These are phyloP conservation scores for Aspergillus asperescens DNA, from an alignment of 495 filamentous ascomycete species.

Conservation along the genomic window DNA sequence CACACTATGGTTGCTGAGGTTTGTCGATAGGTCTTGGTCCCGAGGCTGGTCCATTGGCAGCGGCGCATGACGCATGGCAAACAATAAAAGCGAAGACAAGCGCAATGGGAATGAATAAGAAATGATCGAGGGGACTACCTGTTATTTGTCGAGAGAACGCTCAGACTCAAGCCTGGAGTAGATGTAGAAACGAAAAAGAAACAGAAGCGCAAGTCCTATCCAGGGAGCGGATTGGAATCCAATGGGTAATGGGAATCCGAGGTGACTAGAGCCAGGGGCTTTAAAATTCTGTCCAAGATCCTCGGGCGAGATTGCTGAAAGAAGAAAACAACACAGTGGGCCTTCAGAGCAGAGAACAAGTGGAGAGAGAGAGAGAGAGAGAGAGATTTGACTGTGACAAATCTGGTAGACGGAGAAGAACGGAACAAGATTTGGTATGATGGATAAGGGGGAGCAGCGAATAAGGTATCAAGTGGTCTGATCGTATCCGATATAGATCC, in stretches of 20 bases:
- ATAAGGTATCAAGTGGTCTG: slow-evolving; percentile 1
- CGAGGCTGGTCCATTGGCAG: slow-evolving; percentile 18
- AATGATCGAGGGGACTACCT: slow-evolving; percentile 45
- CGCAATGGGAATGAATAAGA: slow-evolving; percentile 21
- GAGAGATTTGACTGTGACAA: slow-evolving; percentile 25
- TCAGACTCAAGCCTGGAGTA: slow-evolving; percentile 35
- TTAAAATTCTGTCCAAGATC: slow-evolving; percentile 18
- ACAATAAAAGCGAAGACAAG: slow-evolving; percentile 14
- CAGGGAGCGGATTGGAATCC: slow-evolving; percentile 35
- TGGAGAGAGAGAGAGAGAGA: no score
- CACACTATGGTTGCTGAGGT: background rate
- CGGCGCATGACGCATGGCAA: slow-evolving; percentile 16
- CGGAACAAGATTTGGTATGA: background rate
- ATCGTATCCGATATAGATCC: background rate
- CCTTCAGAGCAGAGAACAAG: slow-evolving; percentile 5
- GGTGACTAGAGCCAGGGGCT: slow-evolving; percentile 16
- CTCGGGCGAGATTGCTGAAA: slow-evolving; percentile 20
- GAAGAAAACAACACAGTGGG: slow-evolving; percentile 17
- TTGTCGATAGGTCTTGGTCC: slow-evolving; percentile 13
- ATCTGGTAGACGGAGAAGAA: slow-evolving; percentile 11
- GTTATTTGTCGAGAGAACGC: slow-evolving; percentile 28
- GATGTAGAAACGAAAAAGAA: slow-evolving; percentile 22
- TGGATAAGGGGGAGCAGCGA: background rate
- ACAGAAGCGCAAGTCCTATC: slow-evolving; percentile 37
- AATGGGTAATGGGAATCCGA: slow-evolving; percentile 19